Evolutionary conservation across 1,284 basidiomycete genomes (phyloP), one percentile per base, ranked within the genome.

Genomic region (Melampsora abietis-canadensis): DNA sequence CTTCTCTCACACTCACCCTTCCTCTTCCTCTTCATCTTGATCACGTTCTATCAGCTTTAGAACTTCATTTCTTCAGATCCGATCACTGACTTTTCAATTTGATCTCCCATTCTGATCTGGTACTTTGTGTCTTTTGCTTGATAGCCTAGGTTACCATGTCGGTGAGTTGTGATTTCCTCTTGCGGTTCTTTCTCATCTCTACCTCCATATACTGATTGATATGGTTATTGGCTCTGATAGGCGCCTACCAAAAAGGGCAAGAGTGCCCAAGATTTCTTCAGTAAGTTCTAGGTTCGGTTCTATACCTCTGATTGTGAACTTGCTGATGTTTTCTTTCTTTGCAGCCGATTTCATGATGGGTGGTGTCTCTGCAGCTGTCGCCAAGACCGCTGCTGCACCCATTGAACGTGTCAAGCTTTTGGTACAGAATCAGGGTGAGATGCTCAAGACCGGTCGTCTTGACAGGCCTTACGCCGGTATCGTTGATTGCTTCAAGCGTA

Each of bases 391-490:
- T 79, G 94, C 94, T 81, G 94, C 94, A 77, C 94, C 95, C 85
- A 97, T 98, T 82, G 94, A 98, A 88, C 93, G 94, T 84, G 94
- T 98, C 85, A 98, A 93, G 82, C 89, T 97, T 82, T 86, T 97
- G 83, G 91, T 97, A 79, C 94, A 97, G 85, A 97, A 97, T 86
- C 94, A 97, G 83, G 86, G 84, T 79, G 83, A 81, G 78, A 80
- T 82, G 80, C 78, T 82, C 79, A 81, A 81, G 78, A 78, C 79
- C 34, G 81, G 81, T 61, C 81, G 81, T 76, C 80, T 82, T 48
- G 79, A 79, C 30, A 78, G 77, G 48, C 81, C 81, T 57, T 98
- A 98, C 89, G 94, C 93, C 87, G 94, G 94, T 82, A 86, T 97
- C 79, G 83, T 81, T 76, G 94, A 97, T 84, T 94, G 93, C 81